Base-by-base conservation (phyloP, 2,329 filamentous ascomycete genomes). In the Fusarium chlamydosporum region DNA sequence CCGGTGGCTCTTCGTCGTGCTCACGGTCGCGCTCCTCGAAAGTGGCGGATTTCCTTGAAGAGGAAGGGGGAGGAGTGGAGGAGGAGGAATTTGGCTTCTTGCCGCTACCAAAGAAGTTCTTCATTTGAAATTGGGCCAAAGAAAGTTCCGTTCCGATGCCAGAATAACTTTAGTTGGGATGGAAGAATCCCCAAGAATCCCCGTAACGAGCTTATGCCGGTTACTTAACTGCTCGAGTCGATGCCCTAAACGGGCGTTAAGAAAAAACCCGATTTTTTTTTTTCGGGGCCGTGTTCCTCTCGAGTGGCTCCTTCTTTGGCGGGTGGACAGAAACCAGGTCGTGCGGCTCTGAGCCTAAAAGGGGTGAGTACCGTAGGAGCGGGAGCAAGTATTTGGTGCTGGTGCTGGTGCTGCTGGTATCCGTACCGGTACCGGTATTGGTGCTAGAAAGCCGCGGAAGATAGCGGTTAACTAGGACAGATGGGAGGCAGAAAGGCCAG, bases 51-150 rank as follows among this genome's bases (percentile, higher is more conserved):
- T 83, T 85, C 77, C 83, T 78, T 70, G 82, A 76, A 54, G 77
- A 67, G 52, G 67, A 68, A 55, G 56, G 47, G 34, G 67, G 51
- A 65, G 61, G 52, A 60, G 57, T 43, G 43, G 60, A 51, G 51
- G 64, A 56, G 35, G 65, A 68, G 60, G 67, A 55, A 46, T 54
- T 67, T 68, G 76, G 72, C 79, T 84, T 85, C 79, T 80, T 81
- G 72, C 72, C 78, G 66, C 74, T 76, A 70, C 76, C 78, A 77
- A 86, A 85, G 82, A 85, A 82, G 67, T 70, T 70, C 82, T 85
- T 85, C 84, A 86, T 85, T 82, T 78, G 47, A 51, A 51, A 38
- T 51, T 51, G 77, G 74, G 62, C 69, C 67, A 71, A 66, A 72
- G 61, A 70, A 75, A 65, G 64, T 60, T 65, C 54, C 58, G 67